Base-by-base conservation (phyloP, 2,329 filamentous ascomycete genomes). In the Ceratocystiopsis sp. region DNA sequence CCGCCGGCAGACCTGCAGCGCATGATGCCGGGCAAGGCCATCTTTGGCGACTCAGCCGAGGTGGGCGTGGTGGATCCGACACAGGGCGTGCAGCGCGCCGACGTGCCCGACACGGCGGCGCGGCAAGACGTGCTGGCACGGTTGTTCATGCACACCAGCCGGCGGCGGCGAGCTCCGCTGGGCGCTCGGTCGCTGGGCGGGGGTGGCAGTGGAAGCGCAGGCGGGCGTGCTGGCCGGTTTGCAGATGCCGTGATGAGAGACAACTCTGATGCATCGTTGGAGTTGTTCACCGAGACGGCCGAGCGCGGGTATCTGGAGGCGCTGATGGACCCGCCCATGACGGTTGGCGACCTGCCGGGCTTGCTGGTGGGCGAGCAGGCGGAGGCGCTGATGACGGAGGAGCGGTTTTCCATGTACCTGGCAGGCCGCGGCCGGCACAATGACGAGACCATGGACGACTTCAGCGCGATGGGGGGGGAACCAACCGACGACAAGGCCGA, bases 1-100 rank as follows among this genome's bases (percentile, higher is more conserved):
- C 78, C 81, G 3, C 60, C 67, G 1, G 75, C 73, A 14, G 77
- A 84, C 45, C 61, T 67, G 29, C 68, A 67, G n/a, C 67, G 73
- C 43, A 67, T 61, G 12, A 71, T 76, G 40, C 72, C 83, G 51
- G 82, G 80, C 44, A 86, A 87, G 55, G 63, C 67, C n/a, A 63
- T 68, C 37, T 69, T 72, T 41, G 58, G 62, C 15, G 39, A 14
- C 4, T 72, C 78, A 47, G 80, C 80, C 2, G 78, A 81, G 40
- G 64, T 80, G 44, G 67, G 78, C 37, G 62, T 87, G 14, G 61
- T 68, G 1, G 72, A 80, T 46, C 73, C 71, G 9, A 68, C 68
- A 18, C 56, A 55, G 38, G 67, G 71, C 2, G 70, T 75, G 4
- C 64, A 84, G 37, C 71, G 67, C 43, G 68, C 73, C 37, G 73